phyloP scores from a whole-genome alignment of 163 green algal species.

The Coccomyxa subellipsoidea region DNA sequence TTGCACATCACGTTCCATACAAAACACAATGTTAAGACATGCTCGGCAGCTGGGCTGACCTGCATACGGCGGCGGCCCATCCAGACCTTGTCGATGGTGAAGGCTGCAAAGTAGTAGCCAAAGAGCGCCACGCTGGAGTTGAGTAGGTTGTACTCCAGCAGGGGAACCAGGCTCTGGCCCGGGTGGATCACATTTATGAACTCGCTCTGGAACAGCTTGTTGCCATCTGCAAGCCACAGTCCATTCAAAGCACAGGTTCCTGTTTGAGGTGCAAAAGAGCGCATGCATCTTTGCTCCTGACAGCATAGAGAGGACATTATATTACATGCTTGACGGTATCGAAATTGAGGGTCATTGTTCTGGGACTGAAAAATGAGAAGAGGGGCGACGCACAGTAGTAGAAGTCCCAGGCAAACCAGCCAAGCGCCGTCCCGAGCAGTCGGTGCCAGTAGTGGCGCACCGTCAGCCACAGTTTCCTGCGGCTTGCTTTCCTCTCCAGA shows the following conservation, averaged over 20 bases:
- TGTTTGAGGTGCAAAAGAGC: no score
- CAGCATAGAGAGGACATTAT: no score
- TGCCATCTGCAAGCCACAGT: slow-evolving; percentile 21
- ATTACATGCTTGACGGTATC: no score
- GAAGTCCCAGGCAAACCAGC: slow-evolving; percentile 48
- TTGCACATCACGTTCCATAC: no score
- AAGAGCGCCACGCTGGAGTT: slow-evolving; percentile 61
- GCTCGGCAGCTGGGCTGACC: slow-evolving; percentile 6
- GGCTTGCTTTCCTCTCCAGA: neutral
- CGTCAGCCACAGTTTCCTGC: slow-evolving; percentile 1
- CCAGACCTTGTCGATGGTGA: slow-evolving; percentile 64
- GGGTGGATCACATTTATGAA: slow-evolving; percentile 53
- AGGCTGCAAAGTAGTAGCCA: slow-evolving; percentile 73
- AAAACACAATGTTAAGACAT: no score
- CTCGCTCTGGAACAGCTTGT: slow-evolving; percentile 59
- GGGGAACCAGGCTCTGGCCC: slow-evolving; percentile 13
- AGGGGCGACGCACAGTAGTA: slow-evolving; percentile 44
- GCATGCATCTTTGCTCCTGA: no score
- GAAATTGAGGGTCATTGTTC: no score
- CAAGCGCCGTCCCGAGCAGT: slow-evolving; percentile 32
- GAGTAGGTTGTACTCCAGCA: slow-evolving; percentile 56
- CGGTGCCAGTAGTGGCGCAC: slow-evolving; percentile 45
- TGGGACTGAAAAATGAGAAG: no score
- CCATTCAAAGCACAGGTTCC: neutral
- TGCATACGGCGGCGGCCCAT: slow-evolving; percentile 65